Percentiles rank a stretch among this genome's conserved stretches.
phyloP scores from a whole-genome alignment of 768 basidiomycete genomes.

The Pleurotus ostreatus region DNA sequence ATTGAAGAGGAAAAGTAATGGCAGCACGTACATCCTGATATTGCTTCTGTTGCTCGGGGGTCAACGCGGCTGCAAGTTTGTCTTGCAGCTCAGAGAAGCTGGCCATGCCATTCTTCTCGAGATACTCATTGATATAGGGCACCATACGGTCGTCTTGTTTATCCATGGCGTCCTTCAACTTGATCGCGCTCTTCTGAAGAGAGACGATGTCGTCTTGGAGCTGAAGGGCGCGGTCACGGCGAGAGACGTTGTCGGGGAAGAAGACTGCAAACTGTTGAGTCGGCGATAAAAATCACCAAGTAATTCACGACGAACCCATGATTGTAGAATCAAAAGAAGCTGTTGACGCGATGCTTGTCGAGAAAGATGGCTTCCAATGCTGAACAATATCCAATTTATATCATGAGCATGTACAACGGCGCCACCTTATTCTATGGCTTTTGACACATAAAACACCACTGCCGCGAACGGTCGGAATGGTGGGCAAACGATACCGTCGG shows the following conservation, averaged over 20 bases:
- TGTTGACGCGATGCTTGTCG: no score
- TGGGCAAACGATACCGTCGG: no score
- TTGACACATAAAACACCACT: no score
- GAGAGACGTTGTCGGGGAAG: conserved; percentile 2
- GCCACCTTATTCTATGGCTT: no score
- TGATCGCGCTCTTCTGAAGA: neutral
- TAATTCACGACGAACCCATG: no score
- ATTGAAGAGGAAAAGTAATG: neutral
- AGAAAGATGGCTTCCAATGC: no score
- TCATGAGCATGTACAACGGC: no score
- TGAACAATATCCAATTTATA: no score
- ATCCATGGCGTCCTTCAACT: neutral
- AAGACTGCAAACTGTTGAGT: neutral
- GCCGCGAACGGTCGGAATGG: no score
- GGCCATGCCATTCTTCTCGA: conserved; percentile 1
- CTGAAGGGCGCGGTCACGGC: conserved; percentile 4
- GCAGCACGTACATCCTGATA: neutral
- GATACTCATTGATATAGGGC: conserved; percentile 1
- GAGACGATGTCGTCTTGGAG: conserved; percentile 1
- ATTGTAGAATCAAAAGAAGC: no score
- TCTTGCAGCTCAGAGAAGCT: conserved; percentile 1
- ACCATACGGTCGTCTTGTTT: conserved; percentile 3
- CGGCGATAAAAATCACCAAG: no score
- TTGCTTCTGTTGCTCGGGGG: neutral
- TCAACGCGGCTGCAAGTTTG: neutral